Conservation (phyloP, 495 filamentous ascomycete genomes). For the Aspergillus egyptiacus region DNA sequence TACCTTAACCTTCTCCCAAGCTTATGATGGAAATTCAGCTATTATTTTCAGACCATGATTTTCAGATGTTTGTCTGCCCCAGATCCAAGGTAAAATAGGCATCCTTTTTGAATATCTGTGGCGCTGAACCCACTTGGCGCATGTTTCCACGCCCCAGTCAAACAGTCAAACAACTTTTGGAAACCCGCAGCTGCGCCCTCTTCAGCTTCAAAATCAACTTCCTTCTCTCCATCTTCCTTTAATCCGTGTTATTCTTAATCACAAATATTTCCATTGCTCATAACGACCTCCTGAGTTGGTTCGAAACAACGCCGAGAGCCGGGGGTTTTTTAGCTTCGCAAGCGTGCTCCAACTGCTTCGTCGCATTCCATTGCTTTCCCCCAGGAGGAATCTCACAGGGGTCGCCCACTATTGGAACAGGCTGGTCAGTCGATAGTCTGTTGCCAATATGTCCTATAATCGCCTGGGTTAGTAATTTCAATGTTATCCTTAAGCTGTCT, state of each 20-base stretch:
- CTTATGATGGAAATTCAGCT: not conserved
- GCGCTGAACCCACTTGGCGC: slow-evolving; percentile 5
- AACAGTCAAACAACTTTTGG: not conserved
- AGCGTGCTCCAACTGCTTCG: slow-evolving; percentile 13
- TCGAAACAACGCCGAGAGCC: not conserved
- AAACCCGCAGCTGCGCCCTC: not conserved
- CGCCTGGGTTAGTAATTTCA: slow-evolving; percentile 55
- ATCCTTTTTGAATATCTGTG: slow-evolving; percentile 6
- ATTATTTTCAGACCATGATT: not conserved
- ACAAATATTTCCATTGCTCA: not conserved
- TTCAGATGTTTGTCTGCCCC: not conserved
- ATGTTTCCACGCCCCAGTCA: not conserved
- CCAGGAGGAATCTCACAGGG: slow-evolving; percentile 20
- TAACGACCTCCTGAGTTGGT: not conserved
- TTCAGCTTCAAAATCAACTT: slow-evolving; percentile 1
- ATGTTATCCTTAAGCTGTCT: slow-evolving; percentile 17
- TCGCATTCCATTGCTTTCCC: slow-evolving; percentile 28
- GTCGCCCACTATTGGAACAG: slow-evolving; percentile 20
- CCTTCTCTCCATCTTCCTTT: not conserved
- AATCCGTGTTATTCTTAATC: not conserved
- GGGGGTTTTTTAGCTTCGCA: slow-evolving; percentile 5
- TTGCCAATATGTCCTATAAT: slow-evolving; percentile 54
- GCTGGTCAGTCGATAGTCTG: slow-evolving; percentile 16
- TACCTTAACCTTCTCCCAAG: no score
- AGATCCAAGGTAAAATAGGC: slow-evolving; percentile 9